A percentile compares a stretch with the other conserved stretches of the same genome.
phyloP scores from a whole-genome alignment of 495 filamentous ascomycete genomes.

The Neurospora sp. region DNA sequence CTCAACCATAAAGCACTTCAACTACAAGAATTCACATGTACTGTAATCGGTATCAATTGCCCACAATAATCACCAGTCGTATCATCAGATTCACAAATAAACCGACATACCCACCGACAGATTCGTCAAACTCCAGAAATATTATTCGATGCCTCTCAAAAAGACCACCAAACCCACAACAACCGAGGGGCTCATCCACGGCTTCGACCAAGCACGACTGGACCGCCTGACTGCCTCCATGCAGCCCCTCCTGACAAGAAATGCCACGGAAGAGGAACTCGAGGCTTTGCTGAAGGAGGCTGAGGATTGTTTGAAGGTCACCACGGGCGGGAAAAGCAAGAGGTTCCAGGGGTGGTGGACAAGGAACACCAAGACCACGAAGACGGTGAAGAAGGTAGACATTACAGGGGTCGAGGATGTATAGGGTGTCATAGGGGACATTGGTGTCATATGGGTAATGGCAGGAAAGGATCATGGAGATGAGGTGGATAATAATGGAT shows the following conservation, averaged over 20 bases:
- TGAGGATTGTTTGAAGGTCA: neutral
- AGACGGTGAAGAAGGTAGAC: neutral
- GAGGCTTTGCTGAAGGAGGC: neutral
- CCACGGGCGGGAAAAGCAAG: neutral
- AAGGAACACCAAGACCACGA: neutral
- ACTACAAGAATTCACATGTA: neutral
- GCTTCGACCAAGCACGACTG: neutral
- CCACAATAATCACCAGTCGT: neutral
- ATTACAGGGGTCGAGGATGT: neutral
- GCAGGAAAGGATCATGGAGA: neutral
- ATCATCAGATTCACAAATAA: neutral
- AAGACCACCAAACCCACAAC: neutral
- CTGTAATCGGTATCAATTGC: neutral
- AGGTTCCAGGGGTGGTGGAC: neutral
- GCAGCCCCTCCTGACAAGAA: conserved; percentile 2
- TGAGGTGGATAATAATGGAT: too few relatives aligned
- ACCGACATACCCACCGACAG: neutral
- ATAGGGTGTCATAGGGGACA: neutral
- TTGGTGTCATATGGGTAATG: neutral
- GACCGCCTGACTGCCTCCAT: conserved; percentile 1
- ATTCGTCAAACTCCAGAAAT: neutral
- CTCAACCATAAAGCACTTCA: neutral
- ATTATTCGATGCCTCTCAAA: neutral
- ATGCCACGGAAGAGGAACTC: conserved; percentile 1
- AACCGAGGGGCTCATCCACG: neutral